Evolutionary conservation across 2,329 filamentous ascomycete species (phyloP), one percentile per base, ranked within the genome.

Genomic region (Ophiostoma tasmaniense): DNA sequence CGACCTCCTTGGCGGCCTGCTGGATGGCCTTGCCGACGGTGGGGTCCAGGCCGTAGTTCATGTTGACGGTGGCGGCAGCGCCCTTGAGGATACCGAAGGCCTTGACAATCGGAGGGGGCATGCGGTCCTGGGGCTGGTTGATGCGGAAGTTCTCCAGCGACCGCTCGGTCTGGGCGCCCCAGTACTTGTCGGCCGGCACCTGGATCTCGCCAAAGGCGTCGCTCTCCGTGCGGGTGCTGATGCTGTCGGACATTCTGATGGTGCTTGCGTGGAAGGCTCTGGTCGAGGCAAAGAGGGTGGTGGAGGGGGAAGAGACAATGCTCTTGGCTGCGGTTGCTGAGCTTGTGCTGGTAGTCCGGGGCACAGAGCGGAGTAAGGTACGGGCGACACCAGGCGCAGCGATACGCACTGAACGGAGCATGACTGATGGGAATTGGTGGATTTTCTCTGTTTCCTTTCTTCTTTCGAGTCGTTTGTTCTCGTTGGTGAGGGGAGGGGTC

Each of bases 101-200:
- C 80, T 89, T 90, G 76, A 98, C 84, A 75, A 99, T 90, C 64
- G 93, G 91, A 73, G 92, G 89, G 66, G 95, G 95, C 93, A 98
- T 98, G 79, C 95, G 93, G 79, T 99, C 95, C 82, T 97, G 92
- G 71, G 95, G 95, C 85, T 98, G 95, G 83, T 98, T 98, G 88
- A 99, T 98, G 80, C 90, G 90, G 86, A 99, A 99, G 85, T 99
- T 99, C 80, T 91, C 90, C 79, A 98, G 87, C 67, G 94, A 98
- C 74, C 94, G 90, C 86, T 97, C 90, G 68, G 94, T 97, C 85
- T 97, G 94, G 71, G 94, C 94, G 77, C 95, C 95, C 94, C 95
- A 99, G 86, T 99, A 99, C 84, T 90, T 94, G 87, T 97, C 92
- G 73, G 86, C 85, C 59, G 90, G 86, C 75, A 98, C 93, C 84